A percentile compares a stretch with the other conserved stretches of the same genome.
Conservation (phyloP, 306 rosid genomes). For the Cucumis melo region DNA sequence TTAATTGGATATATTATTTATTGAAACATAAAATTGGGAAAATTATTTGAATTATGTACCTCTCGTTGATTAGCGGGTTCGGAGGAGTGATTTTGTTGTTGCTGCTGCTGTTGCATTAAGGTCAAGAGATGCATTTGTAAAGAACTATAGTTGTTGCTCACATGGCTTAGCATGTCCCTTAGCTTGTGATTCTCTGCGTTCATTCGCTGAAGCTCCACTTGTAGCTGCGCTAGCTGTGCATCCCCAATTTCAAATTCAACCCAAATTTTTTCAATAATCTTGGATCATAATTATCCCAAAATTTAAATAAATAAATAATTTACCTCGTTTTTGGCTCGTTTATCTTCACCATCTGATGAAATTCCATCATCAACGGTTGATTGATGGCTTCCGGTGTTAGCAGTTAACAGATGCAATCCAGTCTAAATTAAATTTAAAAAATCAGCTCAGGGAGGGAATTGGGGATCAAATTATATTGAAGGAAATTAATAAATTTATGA, state of each 20-base stretch:
- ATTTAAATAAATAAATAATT: background rate
- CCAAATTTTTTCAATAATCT: background rate
- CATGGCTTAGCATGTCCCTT: slow-evolving; percentile 71
- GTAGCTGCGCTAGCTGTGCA: slow-evolving; percentile 52
- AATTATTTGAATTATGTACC: slow-evolving; percentile 7
- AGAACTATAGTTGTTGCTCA: slow-evolving; percentile 51
- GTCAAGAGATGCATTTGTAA: slow-evolving; percentile 58
- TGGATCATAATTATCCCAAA: background rate
- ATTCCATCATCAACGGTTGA: slow-evolving; percentile 77
- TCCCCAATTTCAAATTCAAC: background rate
- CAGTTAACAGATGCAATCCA: slow-evolving; percentile 69
- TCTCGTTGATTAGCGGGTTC: slow-evolving; percentile 18
- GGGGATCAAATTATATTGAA: background rate
- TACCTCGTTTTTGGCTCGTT: slow-evolving; percentile 64
- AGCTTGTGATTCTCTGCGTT: slow-evolving; percentile 60
- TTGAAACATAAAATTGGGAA: background rate
- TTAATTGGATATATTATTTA: too few relatives aligned
- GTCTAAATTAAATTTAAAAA: slow-evolving; percentile 29
- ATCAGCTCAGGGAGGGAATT: background rate
- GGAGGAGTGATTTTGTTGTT: slow-evolving; percentile 19
- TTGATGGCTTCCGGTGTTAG: slow-evolving; percentile 74
- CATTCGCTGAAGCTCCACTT: slow-evolving; percentile 65
- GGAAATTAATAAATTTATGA: background rate
- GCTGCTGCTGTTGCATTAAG: slow-evolving; percentile 41
- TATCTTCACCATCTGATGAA: slow-evolving; percentile 53